A percentile compares a stretch with the other conserved stretches of the same genome.
Conservation (phyloP, 2,329 filamentous ascomycete genomes). For the Passalora sequoiae region DNA sequence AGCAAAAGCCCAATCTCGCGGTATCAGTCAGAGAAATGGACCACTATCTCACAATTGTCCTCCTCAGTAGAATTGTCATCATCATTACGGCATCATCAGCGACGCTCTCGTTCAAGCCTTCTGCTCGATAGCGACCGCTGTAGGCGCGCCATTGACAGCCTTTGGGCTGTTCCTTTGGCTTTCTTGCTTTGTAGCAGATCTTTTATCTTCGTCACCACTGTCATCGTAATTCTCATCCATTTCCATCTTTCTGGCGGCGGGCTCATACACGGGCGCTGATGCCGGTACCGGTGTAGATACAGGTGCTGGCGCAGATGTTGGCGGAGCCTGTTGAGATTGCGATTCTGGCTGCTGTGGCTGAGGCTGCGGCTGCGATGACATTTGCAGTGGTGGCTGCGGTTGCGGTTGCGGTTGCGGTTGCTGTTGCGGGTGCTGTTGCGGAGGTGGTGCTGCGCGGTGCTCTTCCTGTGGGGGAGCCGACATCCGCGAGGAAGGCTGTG, state of each 20-base stretch:
- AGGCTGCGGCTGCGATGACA: slow-evolving; percentile 45
- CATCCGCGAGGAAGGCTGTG: slow-evolving; percentile 50
- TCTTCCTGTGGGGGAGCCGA: slow-evolving; percentile 46
- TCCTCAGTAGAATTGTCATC: no score
- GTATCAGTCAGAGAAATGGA: no score
- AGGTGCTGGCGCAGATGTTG: slow-evolving; percentile 44
- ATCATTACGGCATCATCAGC: no score
- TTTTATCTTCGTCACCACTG: slow-evolving; percentile 76
- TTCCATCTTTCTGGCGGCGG: slow-evolving; percentile 89
- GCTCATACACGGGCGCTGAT: slow-evolving; percentile 59
- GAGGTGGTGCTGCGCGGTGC: slow-evolving; percentile 26
- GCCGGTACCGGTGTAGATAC: slow-evolving; percentile 14
- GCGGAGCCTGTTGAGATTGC: slow-evolving; percentile 39
- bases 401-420: slow-evolving; percentile 23
- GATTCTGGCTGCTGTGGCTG: slow-evolving; percentile 34
- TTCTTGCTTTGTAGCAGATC: slow-evolving; percentile 40
- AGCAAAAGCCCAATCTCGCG: no score
- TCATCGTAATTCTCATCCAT: slow-evolving; percentile 98
- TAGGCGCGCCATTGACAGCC: slow-evolving; percentile 20
- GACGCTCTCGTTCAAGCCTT: slow-evolving; percentile 11
- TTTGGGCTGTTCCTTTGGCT: slow-evolving; percentile 43
- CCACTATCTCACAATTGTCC: no score
- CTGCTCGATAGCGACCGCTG: slow-evolving; percentile 16
- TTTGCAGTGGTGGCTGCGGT: slow-evolving; percentile 1
- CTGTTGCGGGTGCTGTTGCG: slow-evolving; percentile 42